Evolutionary conservation across 2,329 filamentous ascomycete species (phyloP).

Genomic region (Talaromyces pinophilus): DNA sequence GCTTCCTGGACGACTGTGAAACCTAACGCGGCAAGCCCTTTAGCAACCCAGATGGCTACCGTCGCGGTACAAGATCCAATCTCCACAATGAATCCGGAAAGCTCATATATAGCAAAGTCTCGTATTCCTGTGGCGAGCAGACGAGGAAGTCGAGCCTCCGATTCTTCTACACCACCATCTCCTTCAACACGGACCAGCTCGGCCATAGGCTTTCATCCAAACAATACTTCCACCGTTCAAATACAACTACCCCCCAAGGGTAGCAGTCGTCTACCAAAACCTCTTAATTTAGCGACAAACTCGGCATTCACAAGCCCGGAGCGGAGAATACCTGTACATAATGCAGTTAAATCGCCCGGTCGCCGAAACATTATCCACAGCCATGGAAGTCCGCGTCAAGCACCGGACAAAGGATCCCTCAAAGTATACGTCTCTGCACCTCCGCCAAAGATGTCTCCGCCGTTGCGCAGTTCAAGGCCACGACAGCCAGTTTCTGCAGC

Average conservation of each 20-base stretch:
- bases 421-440: slow-evolving; percentile 74
- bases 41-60: slow-evolving; percentile 40
- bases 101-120: slow-evolving; percentile 41
- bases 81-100: slow-evolving; percentile 30
- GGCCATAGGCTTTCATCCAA: slow-evolving; percentile 34
- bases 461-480: slow-evolving; percentile 78
- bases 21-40: slow-evolving; percentile 33
- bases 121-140: slow-evolving; percentile 50
- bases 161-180: slow-evolving; percentile 41
- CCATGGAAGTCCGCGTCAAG: slow-evolving; percentile 38
- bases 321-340: slow-evolving; percentile 33
- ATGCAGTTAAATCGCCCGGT: slow-evolving; percentile 38
- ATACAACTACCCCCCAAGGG: slow-evolving; percentile 43
- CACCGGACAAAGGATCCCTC: slow-evolving; percentile 60
- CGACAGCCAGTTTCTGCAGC: slow-evolving; percentile 74
- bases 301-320: slow-evolving; percentile 29
- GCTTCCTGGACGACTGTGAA: slow-evolving; percentile 44
- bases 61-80: slow-evolving; percentile 32
- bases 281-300: slow-evolving; percentile 20
- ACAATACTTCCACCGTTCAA: slow-evolving; percentile 28
- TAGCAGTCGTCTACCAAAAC: slow-evolving; percentile 45
- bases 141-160: slow-evolving; percentile 43
- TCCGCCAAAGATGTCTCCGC: slow-evolving; percentile 72
- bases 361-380: slow-evolving; percentile 37
- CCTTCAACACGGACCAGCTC: slow-evolving; percentile 39